Evolutionary conservation across 2,329 filamentous ascomycete species (phyloP).

Genomic region (Ophiostoma triangulosporum): DNA sequence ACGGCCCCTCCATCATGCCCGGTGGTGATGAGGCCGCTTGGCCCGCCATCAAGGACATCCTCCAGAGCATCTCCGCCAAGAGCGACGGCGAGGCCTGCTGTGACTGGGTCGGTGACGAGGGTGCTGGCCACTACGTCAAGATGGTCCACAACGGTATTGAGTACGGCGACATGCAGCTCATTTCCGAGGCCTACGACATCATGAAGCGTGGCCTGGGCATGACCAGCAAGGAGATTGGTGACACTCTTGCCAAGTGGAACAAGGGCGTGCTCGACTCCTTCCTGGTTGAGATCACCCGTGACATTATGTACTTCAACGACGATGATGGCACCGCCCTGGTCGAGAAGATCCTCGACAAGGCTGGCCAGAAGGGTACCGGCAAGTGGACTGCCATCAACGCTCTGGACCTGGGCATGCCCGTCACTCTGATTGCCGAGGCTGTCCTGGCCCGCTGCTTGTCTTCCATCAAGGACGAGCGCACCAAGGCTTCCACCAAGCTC

Average conservation of each 20-base stretch:
- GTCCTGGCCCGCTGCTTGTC: constrained; percentile 92
- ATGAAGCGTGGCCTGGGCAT: constrained; percentile 96
- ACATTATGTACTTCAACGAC: constrained; percentile 97
- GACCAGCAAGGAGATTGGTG: constrained; percentile 85
- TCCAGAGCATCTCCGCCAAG: constrained; percentile 96
- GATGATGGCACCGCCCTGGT: constrained; percentile 82
- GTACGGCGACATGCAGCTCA: constrained; percentile 99
- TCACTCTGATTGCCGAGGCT: constrained; percentile 93
- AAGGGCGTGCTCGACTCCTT: constrained; percentile 97
- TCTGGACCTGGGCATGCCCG: constrained; percentile 94
- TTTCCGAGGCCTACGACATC: constrained; percentile 99
- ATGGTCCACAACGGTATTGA: constrained; percentile 99
- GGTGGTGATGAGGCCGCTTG: constrained; percentile 97
- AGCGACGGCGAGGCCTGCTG: constrained; percentile 95
- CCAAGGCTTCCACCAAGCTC: constrained; percentile 65
- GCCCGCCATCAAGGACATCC: constrained; percentile 97
- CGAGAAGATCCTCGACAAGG: constrained; percentile 98
- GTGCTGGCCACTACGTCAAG: constrained; percentile 99
- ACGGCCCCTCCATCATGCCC: constrained; percentile 95
- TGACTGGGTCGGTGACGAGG: constrained; percentile 99
- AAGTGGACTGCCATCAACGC: constrained; percentile 99
- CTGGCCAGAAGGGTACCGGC: constrained; percentile 97
- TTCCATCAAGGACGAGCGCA: constrained; percentile 86
- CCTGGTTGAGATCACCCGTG: constrained; percentile 97
- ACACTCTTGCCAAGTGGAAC: constrained; percentile 94